Base-by-base conservation (phyloP, 2,329 filamentous ascomycete species). In the Penicillium sp. region DNA sequence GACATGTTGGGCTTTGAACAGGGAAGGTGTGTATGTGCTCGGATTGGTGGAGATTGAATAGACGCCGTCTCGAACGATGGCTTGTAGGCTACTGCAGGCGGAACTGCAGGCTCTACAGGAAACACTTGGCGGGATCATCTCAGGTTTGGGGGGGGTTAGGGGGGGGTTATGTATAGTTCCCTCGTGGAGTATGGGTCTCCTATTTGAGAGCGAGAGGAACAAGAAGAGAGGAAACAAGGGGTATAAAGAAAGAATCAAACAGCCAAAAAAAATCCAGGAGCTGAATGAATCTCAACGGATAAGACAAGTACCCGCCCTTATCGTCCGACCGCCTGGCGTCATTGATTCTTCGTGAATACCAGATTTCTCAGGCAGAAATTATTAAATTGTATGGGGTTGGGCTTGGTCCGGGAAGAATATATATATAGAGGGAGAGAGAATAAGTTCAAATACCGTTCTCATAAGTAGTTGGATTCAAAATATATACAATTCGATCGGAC, bases 71-170 rank as follows among this genome's bases (percentile, higher is more conserved):
- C 65, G 64, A 33, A 59, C 55, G 58, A 70, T 56, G 61, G 62
- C 51, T 62, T 65, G 68, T 64, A 72, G 67, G 61, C 68, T 67
- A 62, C 68, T 72, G 70, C 70, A 70, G 68, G 67, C 59, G 50
- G 65, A 56, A 67, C 66, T 70, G 71, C 69, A 71, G 69, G 68
- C 66, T 69, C 70, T 66, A 67, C 65, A 53, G 23, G 65, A 55
- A 48, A 68, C 53, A 56, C 60, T 70, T 65, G 70, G 64, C 61
- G 66, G 47, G 61, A 70, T 66, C 73, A 75, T 75, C 29, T 23
- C 29, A 38, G 29, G 38, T 17, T 48, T 51, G 4, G 15, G 15
- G 3, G 27, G 29, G 10, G 10, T 48, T 51, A 2, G 15, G 15
- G 3, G 27, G 29, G 10, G 10, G 2, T 25, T 49, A 41, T 49